Evolutionary conservation across 2,329 filamentous ascomycete species (phyloP), one percentile per base, ranked within the genome.

Genomic region (Fusarium chuoi): DNA sequence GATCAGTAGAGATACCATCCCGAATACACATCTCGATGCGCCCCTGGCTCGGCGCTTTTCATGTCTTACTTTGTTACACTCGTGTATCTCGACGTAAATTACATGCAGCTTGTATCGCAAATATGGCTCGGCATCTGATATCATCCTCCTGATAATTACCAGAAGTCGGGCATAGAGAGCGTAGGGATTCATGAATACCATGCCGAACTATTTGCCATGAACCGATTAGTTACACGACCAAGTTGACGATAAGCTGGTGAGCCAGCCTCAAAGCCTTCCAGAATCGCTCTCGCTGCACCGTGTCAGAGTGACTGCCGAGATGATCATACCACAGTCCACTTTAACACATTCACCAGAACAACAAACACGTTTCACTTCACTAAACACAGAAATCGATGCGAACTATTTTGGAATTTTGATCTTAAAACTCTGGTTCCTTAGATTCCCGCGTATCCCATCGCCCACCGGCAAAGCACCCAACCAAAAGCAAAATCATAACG

Each of bases 1-100:
- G 58, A 67, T 49, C 61, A 64, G 55, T 55, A 59, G 62, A 78
- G 70, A 68, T 75, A 77, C 75, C 72, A 61, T 64, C 46, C 54
- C 49, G 44, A 69, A 72, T 68, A 54, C 39, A 65, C 61, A 63
- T 64, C 52, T 70, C 38, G 18, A 70, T 65, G n/a, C 42, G 30
- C 41, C 41, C 58, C 49, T 44, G 60, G 36, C 22, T 77, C 72
- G 70, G 74, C 63, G 39, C 55, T 75, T 76, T 74, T 74, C 54
- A 36, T 36, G 30, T 28, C 41, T 62, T 75, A 39, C 11, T 42
- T 59, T 59, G 65, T 68, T 51, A 55, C 75, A 73, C 69, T 28
- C 7, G 59, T 51, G 26, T 39, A 39, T 60, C 60, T 52, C 35
- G 35, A 65, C 35, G 41, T 56, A 59, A 28, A 65, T 57, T 61